Evolutionary conservation across 129 eudicot genomes (phyloP).

Genomic region (Helichrysum umbraculigerum): DNA sequence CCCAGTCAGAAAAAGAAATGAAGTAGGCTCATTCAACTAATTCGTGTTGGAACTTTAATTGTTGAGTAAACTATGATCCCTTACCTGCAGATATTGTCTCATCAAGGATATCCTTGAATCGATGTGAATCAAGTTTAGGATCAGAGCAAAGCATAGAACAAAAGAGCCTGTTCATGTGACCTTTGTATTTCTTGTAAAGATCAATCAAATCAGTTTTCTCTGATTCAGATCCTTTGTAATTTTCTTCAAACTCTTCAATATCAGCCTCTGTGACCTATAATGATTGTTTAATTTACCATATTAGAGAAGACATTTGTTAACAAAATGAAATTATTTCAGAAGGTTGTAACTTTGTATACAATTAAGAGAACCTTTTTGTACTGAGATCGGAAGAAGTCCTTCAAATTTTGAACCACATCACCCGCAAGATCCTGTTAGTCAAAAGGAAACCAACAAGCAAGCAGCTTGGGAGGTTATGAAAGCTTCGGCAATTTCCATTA

Average conservation of each 20-base stretch:
- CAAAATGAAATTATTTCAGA: neutral
- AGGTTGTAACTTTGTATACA: neutral
- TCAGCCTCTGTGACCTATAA: conserved; percentile 76
- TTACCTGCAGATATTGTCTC: conserved; percentile 68
- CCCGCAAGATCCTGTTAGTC: conserved; percentile 73
- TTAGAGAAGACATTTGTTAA: neutral
- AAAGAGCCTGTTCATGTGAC: conserved; percentile 52
- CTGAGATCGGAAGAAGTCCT: conserved; percentile 58
- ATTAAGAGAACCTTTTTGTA: conserved; percentile 60
- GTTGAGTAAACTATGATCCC: neutral
- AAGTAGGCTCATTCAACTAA: neutral
- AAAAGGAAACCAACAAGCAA: conserved; percentile 4
- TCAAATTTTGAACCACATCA: conserved; percentile 57
- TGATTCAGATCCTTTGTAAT: conserved; percentile 31
- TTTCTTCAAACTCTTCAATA: conserved; percentile 77
- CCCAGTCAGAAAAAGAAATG: neutral
- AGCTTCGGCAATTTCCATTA: neutral
- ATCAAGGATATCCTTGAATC: conserved; percentile 79
- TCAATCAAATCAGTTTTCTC: conserved; percentile 34
- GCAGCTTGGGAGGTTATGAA: no score
- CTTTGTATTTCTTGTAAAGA: conserved; percentile 33
- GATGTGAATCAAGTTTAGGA: conserved; percentile 69
- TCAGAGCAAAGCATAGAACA: conserved; percentile 88
- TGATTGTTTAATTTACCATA: neutral
- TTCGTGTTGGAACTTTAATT: neutral